These are phyloP conservation scores for Bacterosira constricta DNA, from an alignment of 108 stramenopile genomes.

Conservation along the genomic window DNA sequence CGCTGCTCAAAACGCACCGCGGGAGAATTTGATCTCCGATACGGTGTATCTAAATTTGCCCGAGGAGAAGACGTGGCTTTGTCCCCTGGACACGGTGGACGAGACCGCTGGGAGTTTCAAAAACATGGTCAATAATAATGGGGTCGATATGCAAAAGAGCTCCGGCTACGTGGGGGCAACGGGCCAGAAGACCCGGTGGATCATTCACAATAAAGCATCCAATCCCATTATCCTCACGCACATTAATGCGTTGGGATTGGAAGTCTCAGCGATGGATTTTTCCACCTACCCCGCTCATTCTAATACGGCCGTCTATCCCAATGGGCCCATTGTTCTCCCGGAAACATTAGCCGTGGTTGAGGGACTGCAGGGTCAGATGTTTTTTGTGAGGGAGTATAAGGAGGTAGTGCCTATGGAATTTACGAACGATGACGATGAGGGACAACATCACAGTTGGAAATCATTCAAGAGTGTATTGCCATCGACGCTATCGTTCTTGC, in stretches of 20 bases:
- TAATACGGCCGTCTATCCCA: conserved; percentile 24
- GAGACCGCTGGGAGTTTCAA: too few relatives aligned
- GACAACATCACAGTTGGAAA: too few relatives aligned
- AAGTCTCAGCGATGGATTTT: conserved; percentile 8
- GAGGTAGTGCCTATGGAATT: conserved; percentile 1
- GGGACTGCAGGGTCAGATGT: conserved; percentile 21
- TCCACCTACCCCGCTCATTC: background rate
- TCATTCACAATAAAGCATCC: conserved; percentile 16
- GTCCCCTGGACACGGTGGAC: conserved; percentile 26
- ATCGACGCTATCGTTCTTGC: conserved; percentile 1
- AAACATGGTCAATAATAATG: too few relatives aligned
- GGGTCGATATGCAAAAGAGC: too few relatives aligned
- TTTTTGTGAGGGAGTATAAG: conserved; percentile 17
- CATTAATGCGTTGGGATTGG: background rate
- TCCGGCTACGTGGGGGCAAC: too few relatives aligned
- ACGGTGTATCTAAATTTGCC: conserved; percentile 13
- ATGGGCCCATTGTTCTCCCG: conserved; percentile 24
- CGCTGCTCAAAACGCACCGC: too few relatives aligned
- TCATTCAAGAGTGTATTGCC: conserved; percentile 15
- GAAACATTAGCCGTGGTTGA: conserved; percentile 25
- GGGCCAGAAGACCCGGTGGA: conserved; percentile 22
- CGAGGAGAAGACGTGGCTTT: conserved; percentile 27
- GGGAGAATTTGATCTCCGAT: background rate
- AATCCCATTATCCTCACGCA: conserved; percentile 7
- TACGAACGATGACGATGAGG: conserved; percentile 1